These are phyloP conservation scores for Nelumbo lutea DNA, from an alignment of 164 flowering plant genomes.

Conservation along the genomic window DNA sequence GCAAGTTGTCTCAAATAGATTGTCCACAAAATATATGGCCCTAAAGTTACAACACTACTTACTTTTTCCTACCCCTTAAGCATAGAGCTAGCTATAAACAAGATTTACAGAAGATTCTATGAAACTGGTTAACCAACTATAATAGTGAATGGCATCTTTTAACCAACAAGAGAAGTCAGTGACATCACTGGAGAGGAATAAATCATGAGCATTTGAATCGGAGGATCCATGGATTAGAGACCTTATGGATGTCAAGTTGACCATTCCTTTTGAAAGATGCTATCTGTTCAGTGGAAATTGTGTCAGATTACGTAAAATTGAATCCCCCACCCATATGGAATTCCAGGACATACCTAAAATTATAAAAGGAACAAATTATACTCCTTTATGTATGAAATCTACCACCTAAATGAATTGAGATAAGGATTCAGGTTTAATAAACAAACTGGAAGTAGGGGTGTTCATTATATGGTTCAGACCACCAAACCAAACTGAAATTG, in stretches of 20 bases:
- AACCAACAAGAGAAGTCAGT: background rate
- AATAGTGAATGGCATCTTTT: too few species aligned
- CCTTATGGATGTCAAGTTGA: too few species aligned
- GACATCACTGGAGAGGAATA: background rate
- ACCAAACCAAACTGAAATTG: too few species aligned
- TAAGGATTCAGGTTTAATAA: background rate
- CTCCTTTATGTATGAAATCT: too few species aligned
- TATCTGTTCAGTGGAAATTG: too few species aligned
- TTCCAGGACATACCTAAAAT: too few species aligned
- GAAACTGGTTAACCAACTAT: background rate
- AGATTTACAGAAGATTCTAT: background rate
- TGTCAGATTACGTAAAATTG: too few species aligned
- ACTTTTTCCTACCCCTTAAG: background rate
- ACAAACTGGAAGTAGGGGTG: background rate
- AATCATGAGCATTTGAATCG: background rate
- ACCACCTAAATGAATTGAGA: background rate
- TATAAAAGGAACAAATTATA: too few species aligned
- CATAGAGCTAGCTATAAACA: background rate
- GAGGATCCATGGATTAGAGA: background rate
- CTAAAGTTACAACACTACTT: background rate
- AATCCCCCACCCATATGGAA: too few species aligned
- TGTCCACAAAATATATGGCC: background rate
- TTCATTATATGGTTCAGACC: too few species aligned
- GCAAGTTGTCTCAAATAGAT: too few species aligned
- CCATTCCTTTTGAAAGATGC: too few species aligned